Conservation (phyloP, 176 grass and related monocot genomes). For the Oryza longistaminata region DNA sequence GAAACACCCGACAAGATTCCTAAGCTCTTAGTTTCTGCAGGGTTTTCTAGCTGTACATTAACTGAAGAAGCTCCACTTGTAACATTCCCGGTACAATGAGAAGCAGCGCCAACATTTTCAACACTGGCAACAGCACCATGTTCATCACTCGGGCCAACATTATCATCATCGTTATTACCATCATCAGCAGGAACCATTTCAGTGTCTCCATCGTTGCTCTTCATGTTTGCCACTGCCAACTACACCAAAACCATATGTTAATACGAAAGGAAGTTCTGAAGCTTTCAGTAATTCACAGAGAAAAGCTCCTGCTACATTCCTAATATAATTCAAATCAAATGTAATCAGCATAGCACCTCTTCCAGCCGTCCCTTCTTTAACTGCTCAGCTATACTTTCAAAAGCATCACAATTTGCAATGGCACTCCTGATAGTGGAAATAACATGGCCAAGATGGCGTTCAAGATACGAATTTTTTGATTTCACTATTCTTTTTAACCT, state of each 20-base stretch:
- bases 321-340: constrained; percentile 17
- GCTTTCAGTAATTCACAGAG: constrained; percentile 15
- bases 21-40: constrained; percentile 21
- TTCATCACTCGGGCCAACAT: constrained; percentile 17
- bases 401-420: constrained; percentile 62
- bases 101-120: constrained; percentile 36
- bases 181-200: constrained; percentile 50
- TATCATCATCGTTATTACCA: constrained; percentile 35
- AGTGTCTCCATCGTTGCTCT: constrained; percentile 20
- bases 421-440: constrained; percentile 65
- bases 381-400: constrained; percentile 63
- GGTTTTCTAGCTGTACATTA: constrained; percentile 36
- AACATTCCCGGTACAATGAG: constrained; percentile 28
- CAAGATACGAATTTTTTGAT: constrained; percentile 66
- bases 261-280: constrained; percentile 10
- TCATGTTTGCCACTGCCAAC: constrained; percentile 30
- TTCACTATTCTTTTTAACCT: constrained; percentile 63
- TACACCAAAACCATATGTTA: constrained; percentile 38
- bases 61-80: constrained; percentile 21
- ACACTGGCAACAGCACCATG: constrained; percentile 41
- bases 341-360: constrained; percentile 45
- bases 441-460: constrained; percentile 53
- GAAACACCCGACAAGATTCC: constrained; percentile 27
- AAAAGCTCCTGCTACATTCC: not conserved
- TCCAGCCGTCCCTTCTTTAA: constrained; percentile 62